A percentile compares a stretch with the other conserved stretches of the same genome.
These are phyloP conservation scores for Annulohypoxylon stygium DNA, from an alignment of 495 filamentous ascomycete species.

Conservation along the genomic window DNA sequence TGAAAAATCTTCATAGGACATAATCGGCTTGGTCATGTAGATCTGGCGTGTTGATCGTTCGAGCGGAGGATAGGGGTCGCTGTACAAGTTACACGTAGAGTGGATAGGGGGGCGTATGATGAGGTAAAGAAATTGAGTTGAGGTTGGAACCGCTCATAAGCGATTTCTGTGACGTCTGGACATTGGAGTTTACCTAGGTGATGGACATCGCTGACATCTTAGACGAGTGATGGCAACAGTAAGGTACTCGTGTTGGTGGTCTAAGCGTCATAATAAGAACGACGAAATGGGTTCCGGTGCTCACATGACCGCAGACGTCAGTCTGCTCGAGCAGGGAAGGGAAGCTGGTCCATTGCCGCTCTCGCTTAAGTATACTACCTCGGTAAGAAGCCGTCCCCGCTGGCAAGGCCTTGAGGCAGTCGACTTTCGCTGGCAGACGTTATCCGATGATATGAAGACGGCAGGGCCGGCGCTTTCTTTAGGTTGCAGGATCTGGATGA, in stretches of 20 bases:
- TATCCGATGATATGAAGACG: constrained; percentile 13
- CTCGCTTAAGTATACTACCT: constrained; percentile 15
- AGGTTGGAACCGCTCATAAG: not conserved
- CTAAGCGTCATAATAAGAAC: constrained; percentile 12
- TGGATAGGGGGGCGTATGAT: not conserved
- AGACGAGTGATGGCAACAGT: constrained; percentile 17
- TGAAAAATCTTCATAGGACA: not conserved
- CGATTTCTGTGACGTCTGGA: not conserved
- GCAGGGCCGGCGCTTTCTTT: constrained; percentile 21
- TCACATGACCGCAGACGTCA: constrained; percentile 22
- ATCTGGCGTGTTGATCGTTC: constrained; percentile 28
- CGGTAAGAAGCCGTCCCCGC: constrained; percentile 13
- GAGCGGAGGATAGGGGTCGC: not conserved
- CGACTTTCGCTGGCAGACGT: not conserved
- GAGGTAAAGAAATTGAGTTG: not conserved
- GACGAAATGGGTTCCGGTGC: constrained; percentile 8
- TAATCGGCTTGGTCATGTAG: constrained; percentile 4
- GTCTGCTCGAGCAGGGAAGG: not conserved
- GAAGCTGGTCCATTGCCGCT: constrained; percentile 8
- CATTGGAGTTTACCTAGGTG: not conserved
- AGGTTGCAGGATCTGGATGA: constrained; percentile 18
- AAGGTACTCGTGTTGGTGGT: not conserved
- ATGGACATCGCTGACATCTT: not conserved
- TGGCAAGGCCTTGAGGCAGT: constrained; percentile 7
- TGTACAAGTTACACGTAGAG: not conserved